Conservation (phyloP, 2,329 filamentous ascomycete genomes). For the Alternaria angustiovoidea region DNA sequence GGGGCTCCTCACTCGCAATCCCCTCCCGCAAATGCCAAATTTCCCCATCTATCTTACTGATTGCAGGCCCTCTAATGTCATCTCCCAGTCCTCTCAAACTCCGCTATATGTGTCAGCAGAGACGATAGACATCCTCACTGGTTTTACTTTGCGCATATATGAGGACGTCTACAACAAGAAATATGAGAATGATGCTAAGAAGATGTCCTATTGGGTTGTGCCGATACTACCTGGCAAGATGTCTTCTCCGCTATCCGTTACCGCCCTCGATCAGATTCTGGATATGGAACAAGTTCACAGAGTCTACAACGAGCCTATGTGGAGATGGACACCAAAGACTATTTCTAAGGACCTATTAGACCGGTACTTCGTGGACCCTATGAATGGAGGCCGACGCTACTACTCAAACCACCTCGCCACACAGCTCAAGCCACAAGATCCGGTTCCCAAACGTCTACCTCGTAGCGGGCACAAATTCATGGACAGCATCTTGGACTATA, state of each 20-base stretch:
- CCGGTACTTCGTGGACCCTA: conserved; percentile 64
- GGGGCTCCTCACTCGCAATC: conserved; percentile 72
- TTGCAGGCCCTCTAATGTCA: conserved; percentile 66
- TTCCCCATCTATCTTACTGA: conserved; percentile 78
- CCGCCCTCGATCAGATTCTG: conserved; percentile 52
- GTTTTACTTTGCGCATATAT: conserved; percentile 80
- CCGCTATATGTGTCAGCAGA: conserved; percentile 56
- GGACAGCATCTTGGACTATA: conserved; percentile 80
- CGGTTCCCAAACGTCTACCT: conserved; percentile 66
- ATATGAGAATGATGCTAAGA: conserved; percentile 69
- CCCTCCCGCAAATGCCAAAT: conserved; percentile 69
- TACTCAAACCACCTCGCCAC: conserved; percentile 58
- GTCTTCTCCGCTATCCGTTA: background rate
- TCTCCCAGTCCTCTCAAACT: conserved; percentile 56
- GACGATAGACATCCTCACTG: conserved; percentile 65
- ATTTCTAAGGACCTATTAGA: conserved; percentile 53
- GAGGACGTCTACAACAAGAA: conserved; percentile 88
- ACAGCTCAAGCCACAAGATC: conserved; percentile 69
- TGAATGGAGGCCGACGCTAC: conserved; percentile 66
- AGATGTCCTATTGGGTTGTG: conserved; percentile 84
- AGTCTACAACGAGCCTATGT: conserved; percentile 51
- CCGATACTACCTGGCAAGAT: conserved; percentile 57
- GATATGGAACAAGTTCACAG: conserved; percentile 68
- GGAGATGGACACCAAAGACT: conserved; percentile 57
- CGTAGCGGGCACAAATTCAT: conserved; percentile 41